Percentiles rank a stretch among this genome's conserved stretches.
Conservation (phyloP, 306 rosid species). For the Quercus mongolica region DNA sequence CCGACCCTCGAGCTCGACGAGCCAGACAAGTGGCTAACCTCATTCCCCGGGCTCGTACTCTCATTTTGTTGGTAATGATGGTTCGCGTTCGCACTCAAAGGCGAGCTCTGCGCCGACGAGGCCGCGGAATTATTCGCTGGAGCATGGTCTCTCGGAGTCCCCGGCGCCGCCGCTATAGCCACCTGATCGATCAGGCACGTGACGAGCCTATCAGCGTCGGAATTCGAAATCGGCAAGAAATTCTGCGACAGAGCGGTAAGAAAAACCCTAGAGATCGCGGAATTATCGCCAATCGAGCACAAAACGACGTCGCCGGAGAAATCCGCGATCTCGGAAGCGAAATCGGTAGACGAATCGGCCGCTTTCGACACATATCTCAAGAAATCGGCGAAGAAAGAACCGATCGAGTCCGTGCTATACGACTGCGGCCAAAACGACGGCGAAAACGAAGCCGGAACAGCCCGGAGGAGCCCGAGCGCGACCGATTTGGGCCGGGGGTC, state of each 20-base stretch:
- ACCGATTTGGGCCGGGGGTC: constrained; percentile 77
- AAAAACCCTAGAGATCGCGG: constrained; percentile 64
- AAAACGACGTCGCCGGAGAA: constrained; percentile 59
- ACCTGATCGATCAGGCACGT: constrained; percentile 60
- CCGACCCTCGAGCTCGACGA: constrained; percentile 56
- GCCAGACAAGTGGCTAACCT: constrained; percentile 52
- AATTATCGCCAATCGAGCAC: constrained; percentile 50
- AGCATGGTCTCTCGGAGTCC: constrained; percentile 42
- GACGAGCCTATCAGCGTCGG: constrained; percentile 57
- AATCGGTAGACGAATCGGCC: constrained; percentile 60
- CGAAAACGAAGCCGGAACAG: constrained; percentile 60
- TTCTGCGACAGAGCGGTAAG: constrained; percentile 58
- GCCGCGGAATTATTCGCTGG: constrained; percentile 42
- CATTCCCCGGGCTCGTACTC: constrained; percentile 61
- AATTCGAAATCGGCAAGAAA: constrained; percentile 59
- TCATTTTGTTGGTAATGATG: constrained; percentile 35
- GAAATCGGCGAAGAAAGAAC: constrained; percentile 63
- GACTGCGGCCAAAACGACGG: constrained; percentile 84
- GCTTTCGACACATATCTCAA: constrained; percentile 54
- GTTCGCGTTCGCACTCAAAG: constrained; percentile 40
- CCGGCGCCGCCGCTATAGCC: constrained; percentile 33
- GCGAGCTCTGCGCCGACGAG: constrained; percentile 80
- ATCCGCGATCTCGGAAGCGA: constrained; percentile 53
- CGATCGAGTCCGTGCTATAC: constrained; percentile 49
- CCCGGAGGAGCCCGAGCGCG: constrained; percentile 68